Evolutionary conservation across 1,284 basidiomycete genomes (phyloP).

Genomic region (Cryptococcus sp.): DNA sequence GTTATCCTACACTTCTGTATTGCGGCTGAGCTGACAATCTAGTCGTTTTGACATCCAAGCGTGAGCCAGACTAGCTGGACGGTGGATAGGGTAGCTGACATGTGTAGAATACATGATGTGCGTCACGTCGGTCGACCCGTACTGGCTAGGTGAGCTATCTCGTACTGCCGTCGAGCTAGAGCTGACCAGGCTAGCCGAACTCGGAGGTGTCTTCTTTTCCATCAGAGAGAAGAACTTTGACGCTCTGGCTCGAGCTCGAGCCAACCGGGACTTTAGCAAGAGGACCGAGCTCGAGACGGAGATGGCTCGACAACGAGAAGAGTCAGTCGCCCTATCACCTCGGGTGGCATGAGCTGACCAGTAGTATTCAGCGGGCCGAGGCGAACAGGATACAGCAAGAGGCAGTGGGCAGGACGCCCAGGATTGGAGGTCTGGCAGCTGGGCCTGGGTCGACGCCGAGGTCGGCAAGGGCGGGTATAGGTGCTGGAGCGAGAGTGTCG

Average conservation of each 20-base stretch:
- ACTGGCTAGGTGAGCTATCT: constrained; percentile 71
- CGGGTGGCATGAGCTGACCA: not conserved
- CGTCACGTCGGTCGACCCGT: constrained; percentile 89
- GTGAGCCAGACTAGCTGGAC: constrained; percentile 20
- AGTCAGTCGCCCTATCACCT: constrained; percentile 53
- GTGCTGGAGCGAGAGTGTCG: constrained; percentile 56
- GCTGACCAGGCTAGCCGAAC: constrained; percentile 58
- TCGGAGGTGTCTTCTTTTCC: constrained; percentile 90
- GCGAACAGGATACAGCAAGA: constrained; percentile 61
- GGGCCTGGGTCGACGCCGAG: constrained; percentile 68
- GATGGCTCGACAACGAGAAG: constrained; percentile 79
- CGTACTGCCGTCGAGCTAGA: constrained; percentile 4
- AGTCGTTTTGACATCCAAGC: constrained; percentile 84
- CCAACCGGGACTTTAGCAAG: constrained; percentile 82
- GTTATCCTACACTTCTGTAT: constrained; percentile 12
- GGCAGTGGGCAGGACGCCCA: constrained; percentile 57
- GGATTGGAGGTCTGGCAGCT: constrained; percentile 66
- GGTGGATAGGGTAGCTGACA: not conserved
- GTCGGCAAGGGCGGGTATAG: constrained; percentile 52
- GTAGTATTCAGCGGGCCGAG: constrained; percentile 45
- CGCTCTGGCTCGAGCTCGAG: constrained; percentile 60
- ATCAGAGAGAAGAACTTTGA: constrained; percentile 94
- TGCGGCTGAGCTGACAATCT: constrained; percentile 8
- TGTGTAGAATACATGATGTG: constrained; percentile 79
- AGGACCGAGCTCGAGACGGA: constrained; percentile 77